Conservation (phyloP, 2,329 filamentous ascomycete species). For the Plenodomus lindquistii region DNA sequence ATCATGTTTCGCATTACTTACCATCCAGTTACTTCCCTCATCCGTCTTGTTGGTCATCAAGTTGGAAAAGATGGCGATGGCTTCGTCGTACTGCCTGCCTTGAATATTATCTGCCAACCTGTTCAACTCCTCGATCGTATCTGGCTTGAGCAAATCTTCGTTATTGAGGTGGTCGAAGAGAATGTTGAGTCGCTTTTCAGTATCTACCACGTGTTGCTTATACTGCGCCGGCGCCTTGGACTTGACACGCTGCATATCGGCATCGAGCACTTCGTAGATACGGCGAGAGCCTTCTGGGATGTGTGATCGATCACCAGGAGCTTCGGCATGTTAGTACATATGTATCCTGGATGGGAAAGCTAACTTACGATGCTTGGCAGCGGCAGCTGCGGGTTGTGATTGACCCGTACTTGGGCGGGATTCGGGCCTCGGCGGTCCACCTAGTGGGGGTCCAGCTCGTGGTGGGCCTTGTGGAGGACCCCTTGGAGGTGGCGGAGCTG, state of each 20-base stretch:
- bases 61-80: slow-evolving; percentile 49
- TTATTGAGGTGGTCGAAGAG: slow-evolving; percentile 99
- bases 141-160: slow-evolving; percentile 80
- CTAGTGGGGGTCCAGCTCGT: slow-evolving; percentile 47
- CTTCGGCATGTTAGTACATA: slow-evolving; percentile 38
- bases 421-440: slow-evolving; percentile 45
- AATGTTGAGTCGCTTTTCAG: slow-evolving; percentile 87
- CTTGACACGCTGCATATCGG: slow-evolving; percentile 88
- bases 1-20: slow-evolving; percentile 35
- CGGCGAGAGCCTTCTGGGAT: slow-evolving; percentile 77
- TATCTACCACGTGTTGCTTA: slow-evolving; percentile 87
- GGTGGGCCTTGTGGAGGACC: slow-evolving; percentile 46
- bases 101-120: slow-evolving; percentile 55
- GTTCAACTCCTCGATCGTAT: slow-evolving; percentile 70
- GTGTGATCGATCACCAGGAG: slow-evolving; percentile 82
- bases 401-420: slow-evolving; percentile 54
- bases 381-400: slow-evolving; percentile 53
- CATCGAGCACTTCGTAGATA: slow-evolving; percentile 78
- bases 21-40: slow-evolving; percentile 57
- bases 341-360: neutral
- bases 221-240: slow-evolving; percentile 83
- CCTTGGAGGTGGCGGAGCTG: slow-evolving; percentile 50
- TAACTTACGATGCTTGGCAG: slow-evolving; percentile 70
- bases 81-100: slow-evolving; percentile 50
- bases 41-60: slow-evolving; percentile 54